phyloP scores from a whole-genome alignment of 2,329 filamentous ascomycete species.

The Hyphodiscus sp. region DNA sequence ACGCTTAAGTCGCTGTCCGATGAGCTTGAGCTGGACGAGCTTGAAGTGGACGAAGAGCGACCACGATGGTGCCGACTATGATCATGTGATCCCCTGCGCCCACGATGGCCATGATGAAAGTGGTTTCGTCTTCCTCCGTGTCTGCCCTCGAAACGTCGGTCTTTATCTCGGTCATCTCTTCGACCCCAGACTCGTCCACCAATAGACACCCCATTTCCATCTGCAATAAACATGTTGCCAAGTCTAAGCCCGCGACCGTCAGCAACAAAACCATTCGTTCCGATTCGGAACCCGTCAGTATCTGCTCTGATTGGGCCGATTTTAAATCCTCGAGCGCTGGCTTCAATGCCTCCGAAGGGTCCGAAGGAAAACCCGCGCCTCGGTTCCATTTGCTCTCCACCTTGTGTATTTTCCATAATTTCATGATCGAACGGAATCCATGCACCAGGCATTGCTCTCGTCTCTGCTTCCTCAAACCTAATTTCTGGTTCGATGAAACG shows the following conservation, averaged over 20 bases:
- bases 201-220: slow-evolving; percentile 16
- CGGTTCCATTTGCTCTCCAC: neutral
- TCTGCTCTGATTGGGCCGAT: slow-evolving; percentile 11
- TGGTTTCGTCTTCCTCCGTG: neutral
- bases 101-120: neutral
- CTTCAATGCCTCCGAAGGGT: slow-evolving; percentile 6
- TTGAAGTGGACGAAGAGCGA: slow-evolving; percentile 15
- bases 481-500: slow-evolving; percentile 33
- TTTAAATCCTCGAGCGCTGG: slow-evolving; percentile 2
- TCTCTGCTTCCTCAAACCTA: slow-evolving; percentile 34
- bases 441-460: slow-evolving; percentile 35
- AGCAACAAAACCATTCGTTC: slow-evolving; percentile 16
- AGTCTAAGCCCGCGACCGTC: slow-evolving; percentile 22
- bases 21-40: slow-evolving; percentile 31
- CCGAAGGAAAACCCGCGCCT: slow-evolving; percentile 7
- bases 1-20: slow-evolving; percentile 34
- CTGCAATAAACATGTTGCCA: slow-evolving; percentile 16
- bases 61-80: slow-evolving; percentile 3
- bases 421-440: slow-evolving; percentile 34
- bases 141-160: slow-evolving; percentile 4
- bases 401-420: slow-evolving; percentile 1
- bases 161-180: slow-evolving; percentile 16
- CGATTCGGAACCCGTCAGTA: slow-evolving; percentile 8
- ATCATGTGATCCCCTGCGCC: neutral
- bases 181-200: slow-evolving; percentile 16